These are phyloP conservation scores for Acer yangbiense DNA, from an alignment of 345 rosid species.

Conservation along the genomic window DNA sequence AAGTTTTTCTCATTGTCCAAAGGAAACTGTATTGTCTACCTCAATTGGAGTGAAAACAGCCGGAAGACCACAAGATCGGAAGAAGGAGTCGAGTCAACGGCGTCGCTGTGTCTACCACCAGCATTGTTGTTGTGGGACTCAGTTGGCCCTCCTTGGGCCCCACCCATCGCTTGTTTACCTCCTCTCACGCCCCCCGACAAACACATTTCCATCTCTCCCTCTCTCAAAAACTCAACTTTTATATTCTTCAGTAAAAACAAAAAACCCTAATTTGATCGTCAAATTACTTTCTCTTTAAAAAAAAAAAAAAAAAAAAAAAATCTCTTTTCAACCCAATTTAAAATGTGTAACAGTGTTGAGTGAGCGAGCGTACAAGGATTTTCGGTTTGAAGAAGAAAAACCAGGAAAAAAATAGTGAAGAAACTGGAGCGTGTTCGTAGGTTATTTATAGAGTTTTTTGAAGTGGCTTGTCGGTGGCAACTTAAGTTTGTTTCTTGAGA, in stretches of 20 bases:
- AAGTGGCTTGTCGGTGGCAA: no score
- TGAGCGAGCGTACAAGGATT: no score
- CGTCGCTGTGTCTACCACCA: constrained; percentile 45
- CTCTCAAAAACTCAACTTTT: not conserved
- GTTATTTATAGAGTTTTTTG: no score
- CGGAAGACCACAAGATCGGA: constrained; percentile 52
- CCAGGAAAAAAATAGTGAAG: no score
- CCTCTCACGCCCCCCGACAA: constrained; percentile 52
- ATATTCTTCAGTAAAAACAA: no score
- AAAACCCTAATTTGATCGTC: not conserved
- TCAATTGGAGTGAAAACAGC: constrained; percentile 65
- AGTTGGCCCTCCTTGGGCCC: constrained; percentile 40
- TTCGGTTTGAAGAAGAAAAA: no score
- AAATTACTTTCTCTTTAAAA: not conserved
- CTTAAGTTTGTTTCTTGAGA: no score
- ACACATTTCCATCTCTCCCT: constrained; percentile 62
- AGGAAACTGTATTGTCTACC: constrained; percentile 36
- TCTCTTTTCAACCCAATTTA: no score
- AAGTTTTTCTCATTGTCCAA: no score
- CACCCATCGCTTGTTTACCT: constrained; percentile 75
- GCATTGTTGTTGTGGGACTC: constrained; percentile 23
- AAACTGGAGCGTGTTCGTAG: no score
- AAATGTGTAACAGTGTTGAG: no score
- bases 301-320: no score
- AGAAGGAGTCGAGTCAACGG: constrained; percentile 59